These are phyloP conservation scores for Aureobasidium namibiae DNA, from an alignment of 2,329 filamentous ascomycete genomes.

Conservation along the genomic window DNA sequence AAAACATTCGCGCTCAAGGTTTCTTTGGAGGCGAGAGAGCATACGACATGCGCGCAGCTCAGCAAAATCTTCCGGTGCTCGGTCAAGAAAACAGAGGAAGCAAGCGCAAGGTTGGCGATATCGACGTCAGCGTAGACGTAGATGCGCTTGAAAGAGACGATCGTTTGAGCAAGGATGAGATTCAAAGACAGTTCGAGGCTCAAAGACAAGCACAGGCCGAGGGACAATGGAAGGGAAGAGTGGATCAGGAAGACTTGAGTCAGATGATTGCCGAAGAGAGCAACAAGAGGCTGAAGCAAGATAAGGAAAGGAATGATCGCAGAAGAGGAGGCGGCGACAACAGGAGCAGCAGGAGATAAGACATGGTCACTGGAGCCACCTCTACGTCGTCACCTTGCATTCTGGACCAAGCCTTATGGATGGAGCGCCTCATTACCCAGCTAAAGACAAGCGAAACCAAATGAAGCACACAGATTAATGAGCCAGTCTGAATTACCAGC, in stretches of 20 bases:
- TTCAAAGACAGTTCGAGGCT: conserved; percentile 71
- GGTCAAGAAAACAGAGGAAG: conserved; percentile 71
- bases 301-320: conserved; percentile 60
- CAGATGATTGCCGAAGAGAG: conserved; percentile 95
- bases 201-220: conserved; percentile 51
- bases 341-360: conserved; percentile 4
- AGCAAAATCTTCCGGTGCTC: conserved; percentile 57
- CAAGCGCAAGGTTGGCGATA: conserved; percentile 85
- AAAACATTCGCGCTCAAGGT: conserved; percentile 73
- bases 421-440: background rate
- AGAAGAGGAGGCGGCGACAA: conserved; percentile 45
- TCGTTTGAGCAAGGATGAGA: conserved; percentile 74
- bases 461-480: background rate
- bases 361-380: background rate
- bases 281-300: conserved; percentile 80
- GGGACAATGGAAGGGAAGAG: conserved; percentile 61
- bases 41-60: conserved; percentile 65
- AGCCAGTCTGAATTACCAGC: background rate
- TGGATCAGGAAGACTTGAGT: conserved; percentile 80
- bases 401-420: background rate
- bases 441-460: background rate
- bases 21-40: conserved; percentile 95
- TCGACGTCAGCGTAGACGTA: conserved; percentile 85
- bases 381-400: background rate
- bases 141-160: conserved; percentile 69